Evolutionary conservation across 1,284 basidiomycete species (phyloP).

Genomic region (Marasmius sp.): DNA sequence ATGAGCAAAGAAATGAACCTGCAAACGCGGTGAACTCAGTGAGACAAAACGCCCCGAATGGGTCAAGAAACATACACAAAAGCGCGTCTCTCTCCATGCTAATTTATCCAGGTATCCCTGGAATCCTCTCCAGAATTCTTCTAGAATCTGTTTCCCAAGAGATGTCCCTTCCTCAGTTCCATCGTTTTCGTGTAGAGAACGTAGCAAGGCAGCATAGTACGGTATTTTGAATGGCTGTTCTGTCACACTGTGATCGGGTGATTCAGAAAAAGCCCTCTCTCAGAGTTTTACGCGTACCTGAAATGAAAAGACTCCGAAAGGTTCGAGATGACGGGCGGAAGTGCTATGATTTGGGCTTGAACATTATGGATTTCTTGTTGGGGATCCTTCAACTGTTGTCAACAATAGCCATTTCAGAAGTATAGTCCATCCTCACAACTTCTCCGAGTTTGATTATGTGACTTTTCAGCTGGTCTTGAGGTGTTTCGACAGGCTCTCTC

Average conservation of each 20-base stretch:
- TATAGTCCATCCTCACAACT: conserved; percentile 56
- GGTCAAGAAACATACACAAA: conserved; percentile 62
- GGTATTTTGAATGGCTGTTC: conserved; percentile 93
- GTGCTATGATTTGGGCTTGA: conserved; percentile 62
- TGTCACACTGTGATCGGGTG: conserved; percentile 48
- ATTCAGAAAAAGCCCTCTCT: neutral
- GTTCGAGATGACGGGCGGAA: conserved; percentile 57
- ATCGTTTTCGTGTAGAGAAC: conserved; percentile 59
- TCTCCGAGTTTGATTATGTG: conserved; percentile 78
- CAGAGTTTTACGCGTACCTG: conserved; percentile 46
- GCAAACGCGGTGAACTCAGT: neutral
- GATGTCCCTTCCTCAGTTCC: conserved; percentile 43
- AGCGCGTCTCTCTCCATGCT: conserved; percentile 84
- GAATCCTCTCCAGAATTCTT: conserved; percentile 88
- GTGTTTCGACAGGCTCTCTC: conserved; percentile 63
- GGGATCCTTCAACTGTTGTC: conserved; percentile 50
- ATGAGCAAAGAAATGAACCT: conserved; percentile 92
- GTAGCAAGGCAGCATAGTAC: conserved; percentile 82
- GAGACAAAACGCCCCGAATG: neutral
- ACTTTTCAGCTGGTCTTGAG: conserved; percentile 69
- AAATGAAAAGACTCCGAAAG: conserved; percentile 76
- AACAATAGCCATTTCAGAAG: conserved; percentile 16
- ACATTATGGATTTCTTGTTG: conserved; percentile 68
- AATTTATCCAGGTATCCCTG: conserved; percentile 83
- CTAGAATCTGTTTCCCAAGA: conserved; percentile 75